phyloP scores from a whole-genome alignment of 1,139 yeast genomes.

The Scheffersomyces illinoinensis region DNA sequence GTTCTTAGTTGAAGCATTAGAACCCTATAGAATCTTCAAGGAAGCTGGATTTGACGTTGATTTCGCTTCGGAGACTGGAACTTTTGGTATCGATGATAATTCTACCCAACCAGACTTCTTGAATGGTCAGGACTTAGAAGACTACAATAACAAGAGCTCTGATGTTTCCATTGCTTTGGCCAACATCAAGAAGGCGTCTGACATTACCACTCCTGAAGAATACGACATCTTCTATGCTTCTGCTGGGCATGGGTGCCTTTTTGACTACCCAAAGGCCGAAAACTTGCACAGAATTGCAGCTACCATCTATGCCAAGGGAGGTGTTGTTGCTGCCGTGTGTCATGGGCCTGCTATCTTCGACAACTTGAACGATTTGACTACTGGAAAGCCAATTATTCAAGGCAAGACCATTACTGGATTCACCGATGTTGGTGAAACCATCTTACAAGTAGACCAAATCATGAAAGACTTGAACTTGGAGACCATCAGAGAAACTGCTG shows the following conservation, averaged over 20 bases:
- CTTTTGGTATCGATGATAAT: constrained; percentile 55
- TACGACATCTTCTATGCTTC: constrained; percentile 58
- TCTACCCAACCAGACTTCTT: constrained; percentile 43
- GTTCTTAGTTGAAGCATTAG: constrained; percentile 56
- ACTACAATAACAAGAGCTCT: constrained; percentile 36
- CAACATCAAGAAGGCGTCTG: constrained; percentile 42
- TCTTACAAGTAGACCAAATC: constrained; percentile 34
- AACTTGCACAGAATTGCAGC: constrained; percentile 47
- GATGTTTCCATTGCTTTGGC: constrained; percentile 36
- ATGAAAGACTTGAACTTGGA: constrained; percentile 33
- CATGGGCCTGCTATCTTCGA: constrained; percentile 64
- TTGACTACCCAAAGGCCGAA: constrained; percentile 55
- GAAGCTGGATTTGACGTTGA: constrained; percentile 52
- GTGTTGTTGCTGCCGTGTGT: constrained; percentile 64
- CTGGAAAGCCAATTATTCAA: constrained; percentile 46
- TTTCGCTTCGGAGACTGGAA: constrained; percentile 59
- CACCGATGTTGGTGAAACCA: constrained; percentile 54
- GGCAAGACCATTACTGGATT: constrained; percentile 63
- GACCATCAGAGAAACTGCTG: constrained; percentile 36
- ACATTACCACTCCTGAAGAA: constrained; percentile 42
- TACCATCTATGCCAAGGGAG: constrained; percentile 48
- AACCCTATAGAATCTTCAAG: constrained; percentile 52
- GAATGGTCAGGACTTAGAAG: constrained; percentile 42
- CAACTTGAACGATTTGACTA: constrained; percentile 38
- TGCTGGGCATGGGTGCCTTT: constrained; percentile 66